Evolutionary conservation across 23 red algal genomes (phyloP).

Genomic region (Porphyridium purpureum): DNA sequence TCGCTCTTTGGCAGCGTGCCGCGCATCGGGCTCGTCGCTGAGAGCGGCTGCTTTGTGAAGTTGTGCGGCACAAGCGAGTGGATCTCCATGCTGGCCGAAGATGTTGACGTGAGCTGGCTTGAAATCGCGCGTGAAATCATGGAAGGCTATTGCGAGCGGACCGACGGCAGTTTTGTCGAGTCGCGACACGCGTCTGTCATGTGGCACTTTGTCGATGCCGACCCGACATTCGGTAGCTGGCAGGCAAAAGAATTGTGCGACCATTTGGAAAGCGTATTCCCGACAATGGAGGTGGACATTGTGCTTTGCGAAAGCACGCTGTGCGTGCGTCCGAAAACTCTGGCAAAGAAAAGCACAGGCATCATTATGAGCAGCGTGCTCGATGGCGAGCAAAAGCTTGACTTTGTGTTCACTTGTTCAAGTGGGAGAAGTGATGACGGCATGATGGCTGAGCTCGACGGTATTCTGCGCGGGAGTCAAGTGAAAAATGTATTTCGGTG

Average conservation of each 20-base stretch:
- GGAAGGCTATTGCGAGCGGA: constrained; percentile 76
- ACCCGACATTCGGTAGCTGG: constrained; percentile 96
- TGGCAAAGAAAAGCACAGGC: constrained; percentile 91
- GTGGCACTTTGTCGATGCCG: constrained; percentile 94
- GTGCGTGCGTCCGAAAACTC: constrained; percentile 55
- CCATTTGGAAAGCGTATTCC: constrained; percentile 33
- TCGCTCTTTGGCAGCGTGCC: too few relatives aligned
- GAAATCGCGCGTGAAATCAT: constrained; percentile 74
- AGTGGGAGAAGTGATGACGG: too few relatives aligned
- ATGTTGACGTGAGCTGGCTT: constrained; percentile 81
- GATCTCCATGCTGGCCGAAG: constrained; percentile 13
- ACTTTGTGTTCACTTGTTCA: too few relatives aligned
- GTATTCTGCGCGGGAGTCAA: too few relatives aligned
- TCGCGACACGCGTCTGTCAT: constrained; percentile 67
- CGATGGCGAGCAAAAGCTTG: too few relatives aligned
- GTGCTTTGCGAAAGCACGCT: constrained; percentile 81
- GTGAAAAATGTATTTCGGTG: too few relatives aligned
- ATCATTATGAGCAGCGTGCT: too few relatives aligned
- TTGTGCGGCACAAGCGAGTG: neutral
- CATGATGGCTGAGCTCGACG: too few relatives aligned
- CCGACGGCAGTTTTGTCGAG: constrained; percentile 93
- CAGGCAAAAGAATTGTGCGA: constrained; percentile 98
- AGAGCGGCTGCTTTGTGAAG: constrained; percentile 5
- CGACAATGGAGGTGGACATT: constrained; percentile 8
- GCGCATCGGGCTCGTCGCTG: constrained; percentile 6